Base-by-base conservation (phyloP, 169 alveolate genomes). In the Blepharisma undulans region DNA sequence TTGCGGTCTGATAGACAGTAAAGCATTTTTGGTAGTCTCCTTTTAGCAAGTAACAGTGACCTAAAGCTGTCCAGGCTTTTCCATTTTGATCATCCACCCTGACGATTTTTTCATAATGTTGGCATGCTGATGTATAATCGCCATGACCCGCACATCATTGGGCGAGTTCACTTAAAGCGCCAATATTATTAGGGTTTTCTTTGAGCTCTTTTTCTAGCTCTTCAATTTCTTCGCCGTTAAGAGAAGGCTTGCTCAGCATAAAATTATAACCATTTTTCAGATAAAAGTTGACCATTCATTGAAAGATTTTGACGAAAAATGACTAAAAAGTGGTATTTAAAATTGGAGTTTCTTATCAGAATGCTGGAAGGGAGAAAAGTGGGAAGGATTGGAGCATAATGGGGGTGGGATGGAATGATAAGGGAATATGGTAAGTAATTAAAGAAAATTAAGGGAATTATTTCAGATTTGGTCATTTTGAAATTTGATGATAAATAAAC, bases 201-300 rank as follows among this genome's bases (percentile, higher is more conserved):
- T 48, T 48, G 66, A 48, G 66, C 10, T 48, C 66, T 48, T 48
- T 48, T 48, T 48, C 66, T 48, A 48, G 10, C 66, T 48, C 66
- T 66, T 66, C 60, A 71, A 25, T 21, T 90, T 27, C 76, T 89
- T 60, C 72, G 76, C 71, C 78, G 74, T 61, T 79, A 27, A 22
- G 93, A 89, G 36, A 81, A 76, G 7, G 32, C 61, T 71, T 71
- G 36, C 59, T 84, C 93, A 71, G 76, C 85, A 48, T 48, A 48
- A 48, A 48, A 48, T 48, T 48, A 48, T 48, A 48, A 48, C 66
- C 66, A 48, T 48, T 84, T 10, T 72, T 79, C 82, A 80, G 48
- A 25, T 90, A 4, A 80, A 32, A 34, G 72, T 71, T 14, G 32
- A 72, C 48, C 25, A 36, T 25, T 84, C 60, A 76, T 91, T 90